Base-by-base conservation (phyloP, 73 alveolate species). In the Tetrahymena thermophila region DNA sequence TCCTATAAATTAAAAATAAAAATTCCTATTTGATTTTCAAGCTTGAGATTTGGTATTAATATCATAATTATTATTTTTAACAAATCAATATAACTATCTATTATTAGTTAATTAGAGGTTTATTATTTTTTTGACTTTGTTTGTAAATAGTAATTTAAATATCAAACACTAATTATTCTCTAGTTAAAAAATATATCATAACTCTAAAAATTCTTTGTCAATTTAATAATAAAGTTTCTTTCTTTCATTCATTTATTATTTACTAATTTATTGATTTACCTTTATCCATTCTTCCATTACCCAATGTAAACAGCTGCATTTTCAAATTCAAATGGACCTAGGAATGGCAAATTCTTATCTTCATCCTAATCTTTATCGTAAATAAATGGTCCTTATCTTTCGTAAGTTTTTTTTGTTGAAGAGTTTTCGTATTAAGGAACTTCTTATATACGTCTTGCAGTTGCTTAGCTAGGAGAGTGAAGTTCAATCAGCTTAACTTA, bases 281-380 rank as follows among this genome's bases (percentile, higher is more conserved):
- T 71, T 93, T 97, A 95, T 96, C 98, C 97, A 37, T 96, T 37
- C 40, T 97, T 96, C 99, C 99, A 98, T 95, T 98, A 96, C 0
- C 99, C 99, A 83, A 94, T 89, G 94, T 98, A 98, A 85, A 96
- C 97, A 37, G 98, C 97, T 50, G 97, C 98, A 50, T 97, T 97
- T 50, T 96, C 98, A 43, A 96, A 93, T 57, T 96, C 94, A 34
- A 58, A 93, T 16, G 97, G 97, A 9, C 96, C 97, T 23, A 85
- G 50, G 84, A 31, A n/a, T 10, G 97, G 97, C 17, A 95, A 50
- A 31, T 42, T 93, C 37, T 85, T 95, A 50, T 50, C 71, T 50
- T 95, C 97, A 50, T 40, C 85, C 25, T 14, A n/a, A 56, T 95
- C 97, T 40, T 85, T 56, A 56, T 95, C 97, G 89, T 95, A 95